These are phyloP conservation scores for Suhomyces kilbournensis DNA, from an alignment of 805 yeast genomes.

Conservation along the genomic window DNA sequence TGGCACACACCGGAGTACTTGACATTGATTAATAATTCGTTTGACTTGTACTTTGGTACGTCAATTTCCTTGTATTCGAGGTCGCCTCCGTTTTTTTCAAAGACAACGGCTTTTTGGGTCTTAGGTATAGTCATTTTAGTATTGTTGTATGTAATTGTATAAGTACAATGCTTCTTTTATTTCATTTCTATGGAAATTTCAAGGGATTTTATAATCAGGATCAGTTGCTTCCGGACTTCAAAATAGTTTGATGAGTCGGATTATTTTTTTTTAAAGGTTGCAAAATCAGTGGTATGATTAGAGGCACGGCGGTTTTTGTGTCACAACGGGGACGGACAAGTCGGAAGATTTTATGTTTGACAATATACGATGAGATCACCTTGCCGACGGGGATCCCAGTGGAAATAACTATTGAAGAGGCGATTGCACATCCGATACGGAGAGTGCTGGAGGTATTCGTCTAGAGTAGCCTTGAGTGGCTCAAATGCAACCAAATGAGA, in stretches of 20 bases:
- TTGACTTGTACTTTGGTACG: conserved; percentile 35
- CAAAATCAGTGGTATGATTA: not conserved
- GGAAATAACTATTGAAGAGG: conserved; percentile 75
- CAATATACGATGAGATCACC: conserved; percentile 77
- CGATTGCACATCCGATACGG: conserved; percentile 48
- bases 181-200: not conserved
- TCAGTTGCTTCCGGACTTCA: not conserved
- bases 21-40: conserved; percentile 41
- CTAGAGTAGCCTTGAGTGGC: conserved; percentile 49
- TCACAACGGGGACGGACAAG: not conserved
- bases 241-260: not conserved
- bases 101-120: conserved; percentile 43
- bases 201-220: not conserved
- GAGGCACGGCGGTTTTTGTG: not conserved
- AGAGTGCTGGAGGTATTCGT: conserved; percentile 32
- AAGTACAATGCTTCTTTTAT: not conserved
- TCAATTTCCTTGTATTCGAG: conserved; percentile 33
- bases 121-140: conserved; percentile 24
- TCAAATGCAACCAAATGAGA: conserved; percentile 71
- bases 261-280: not conserved
- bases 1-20: conserved; percentile 48
- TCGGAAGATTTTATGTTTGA: not conserved
- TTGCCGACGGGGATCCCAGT: conserved; percentile 78
- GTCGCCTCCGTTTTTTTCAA: conserved; percentile 43
- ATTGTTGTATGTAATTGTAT: not conserved